A percentile compares a stretch with the other conserved stretches of the same genome.
These are phyloP conservation scores for Moesziomyces sp. DNA, from an alignment of 1,284 basidiomycete genomes.

Conservation along the genomic window DNA sequence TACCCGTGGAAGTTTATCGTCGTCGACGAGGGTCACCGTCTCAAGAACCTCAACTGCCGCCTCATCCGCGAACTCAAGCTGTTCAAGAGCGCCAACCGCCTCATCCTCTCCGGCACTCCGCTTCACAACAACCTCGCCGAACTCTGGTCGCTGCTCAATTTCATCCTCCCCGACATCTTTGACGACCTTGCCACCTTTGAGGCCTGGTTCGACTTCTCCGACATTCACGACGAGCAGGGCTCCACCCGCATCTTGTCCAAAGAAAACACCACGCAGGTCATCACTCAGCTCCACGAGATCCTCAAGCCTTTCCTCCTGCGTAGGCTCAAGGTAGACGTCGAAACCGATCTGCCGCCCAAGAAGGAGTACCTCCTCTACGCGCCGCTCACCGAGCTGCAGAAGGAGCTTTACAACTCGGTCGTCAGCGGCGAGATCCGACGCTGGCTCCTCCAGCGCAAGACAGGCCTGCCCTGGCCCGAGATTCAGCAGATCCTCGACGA, in stretches of 20 bases:
- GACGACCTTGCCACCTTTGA: slow-evolving; percentile 89
- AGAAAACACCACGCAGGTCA: slow-evolving; percentile 73
- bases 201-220: slow-evolving; percentile 74
- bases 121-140: slow-evolving; percentile 95
- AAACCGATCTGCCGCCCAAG: slow-evolving; percentile 62
- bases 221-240: slow-evolving; percentile 45
- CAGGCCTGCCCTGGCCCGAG: slow-evolving; percentile 45
- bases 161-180: slow-evolving; percentile 76
- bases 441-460: slow-evolving; percentile 60
- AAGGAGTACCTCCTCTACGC: slow-evolving; percentile 82
- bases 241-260: slow-evolving; percentile 68
- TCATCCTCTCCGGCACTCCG: slow-evolving; percentile 93
- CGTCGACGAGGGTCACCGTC: slow-evolving; percentile 92
- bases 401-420: slow-evolving; percentile 81
- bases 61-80: slow-evolving; percentile 91
- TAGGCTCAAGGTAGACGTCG: slow-evolving; percentile 62
- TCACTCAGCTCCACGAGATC: slow-evolving; percentile 64
- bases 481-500: slow-evolving; percentile 53
- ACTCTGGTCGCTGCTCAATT: slow-evolving; percentile 93
- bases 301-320: slow-evolving; percentile 65
- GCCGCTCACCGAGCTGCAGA: slow-evolving; percentile 82
- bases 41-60: slow-evolving; percentile 91
- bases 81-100: slow-evolving; percentile 83
- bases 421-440: slow-evolving; percentile 54
- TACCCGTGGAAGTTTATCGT: slow-evolving; percentile 80